Conservation (phyloP, 768 basidiomycete genomes). For the Lepiota brunneoincarnata region DNA sequence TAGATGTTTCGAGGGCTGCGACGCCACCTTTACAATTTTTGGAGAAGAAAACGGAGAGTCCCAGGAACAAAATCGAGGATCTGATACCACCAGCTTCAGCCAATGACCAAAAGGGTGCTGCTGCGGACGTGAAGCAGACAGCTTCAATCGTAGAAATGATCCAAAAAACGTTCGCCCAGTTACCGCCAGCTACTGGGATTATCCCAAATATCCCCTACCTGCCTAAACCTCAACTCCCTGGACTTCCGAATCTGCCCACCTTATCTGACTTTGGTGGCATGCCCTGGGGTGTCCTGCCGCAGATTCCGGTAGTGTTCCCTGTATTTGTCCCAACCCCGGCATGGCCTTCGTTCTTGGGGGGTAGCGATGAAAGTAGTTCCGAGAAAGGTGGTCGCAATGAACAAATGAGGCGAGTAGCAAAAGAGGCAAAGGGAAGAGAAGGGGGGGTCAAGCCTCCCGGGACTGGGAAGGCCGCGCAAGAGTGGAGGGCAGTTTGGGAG, state of each 20-base stretch:
- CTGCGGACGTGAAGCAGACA: slow-evolving; percentile 43
- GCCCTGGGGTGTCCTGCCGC: slow-evolving; percentile 60
- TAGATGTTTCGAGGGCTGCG: slow-evolving; percentile 28
- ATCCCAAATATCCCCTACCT: slow-evolving; percentile 44
- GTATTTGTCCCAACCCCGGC: slow-evolving; percentile 67
- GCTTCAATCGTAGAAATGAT: slow-evolving; percentile 67
- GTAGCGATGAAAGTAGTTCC: slow-evolving; percentile 21
- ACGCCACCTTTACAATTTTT: slow-evolving; percentile 24
- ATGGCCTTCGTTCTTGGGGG: slow-evolving; percentile 65
- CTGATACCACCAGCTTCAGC: slow-evolving; percentile 10
- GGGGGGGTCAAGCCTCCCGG: slow-evolving; percentile 34
- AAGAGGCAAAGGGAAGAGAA: slow-evolving; percentile 32
- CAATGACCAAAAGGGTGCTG: slow-evolving; percentile 20
- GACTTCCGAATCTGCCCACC: slow-evolving; percentile 57
- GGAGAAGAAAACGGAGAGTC: neutral
- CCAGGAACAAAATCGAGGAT: neutral
- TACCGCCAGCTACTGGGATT: slow-evolving; percentile 53
- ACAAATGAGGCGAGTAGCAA: slow-evolving; percentile 13
- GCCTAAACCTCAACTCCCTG: slow-evolving; percentile 56
- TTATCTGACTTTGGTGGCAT: slow-evolving; percentile 34
- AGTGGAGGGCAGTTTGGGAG: slow-evolving; percentile 72
- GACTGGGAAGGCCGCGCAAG: slow-evolving; percentile 52
- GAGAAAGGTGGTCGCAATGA: slow-evolving; percentile 18
- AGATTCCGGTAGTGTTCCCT: slow-evolving; percentile 78
- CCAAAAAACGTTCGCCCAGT: slow-evolving; percentile 69